Conservation (phyloP, 495 filamentous ascomycete species). For the Parachaetomium inaequale region DNA sequence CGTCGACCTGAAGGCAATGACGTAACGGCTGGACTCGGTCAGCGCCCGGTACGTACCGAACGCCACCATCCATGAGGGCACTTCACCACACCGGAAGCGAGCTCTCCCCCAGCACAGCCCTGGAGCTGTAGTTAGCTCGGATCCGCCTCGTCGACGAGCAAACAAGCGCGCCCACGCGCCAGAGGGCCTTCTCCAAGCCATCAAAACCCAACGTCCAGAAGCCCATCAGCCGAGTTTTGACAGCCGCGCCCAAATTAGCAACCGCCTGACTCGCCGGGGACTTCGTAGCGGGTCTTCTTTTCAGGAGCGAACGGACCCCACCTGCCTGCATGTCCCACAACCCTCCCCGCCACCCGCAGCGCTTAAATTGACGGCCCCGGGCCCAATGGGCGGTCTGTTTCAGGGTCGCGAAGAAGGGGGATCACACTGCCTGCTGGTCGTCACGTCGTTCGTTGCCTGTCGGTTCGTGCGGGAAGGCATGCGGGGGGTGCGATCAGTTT, state of each 20-base stretch:
- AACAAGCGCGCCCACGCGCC: background rate
- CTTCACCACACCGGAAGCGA: background rate
- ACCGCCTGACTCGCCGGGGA: background rate
- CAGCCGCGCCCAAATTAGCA: conserved; percentile 6
- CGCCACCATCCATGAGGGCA: no score
- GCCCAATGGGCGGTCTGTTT: conserved; percentile 18
- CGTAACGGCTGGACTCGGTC: background rate
- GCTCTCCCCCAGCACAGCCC: background rate
- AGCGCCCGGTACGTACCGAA: no score
- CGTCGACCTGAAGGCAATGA: background rate
- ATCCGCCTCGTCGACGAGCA: background rate
- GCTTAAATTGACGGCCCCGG: background rate
- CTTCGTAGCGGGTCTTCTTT: background rate
- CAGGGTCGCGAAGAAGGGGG: background rate
- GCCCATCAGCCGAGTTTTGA: background rate
- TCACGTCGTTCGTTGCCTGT: no score
- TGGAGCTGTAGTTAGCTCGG: background rate
- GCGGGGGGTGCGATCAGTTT: no score
- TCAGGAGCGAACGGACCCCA: background rate
- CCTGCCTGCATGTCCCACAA: background rate
- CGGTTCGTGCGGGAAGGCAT: no score
- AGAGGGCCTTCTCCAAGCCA: background rate
- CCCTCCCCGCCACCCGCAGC: background rate
- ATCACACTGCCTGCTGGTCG: background rate
- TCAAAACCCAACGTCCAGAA: background rate